Conservation (phyloP, 2,329 filamentous ascomycete species). For the Fusarium heterosporum region DNA sequence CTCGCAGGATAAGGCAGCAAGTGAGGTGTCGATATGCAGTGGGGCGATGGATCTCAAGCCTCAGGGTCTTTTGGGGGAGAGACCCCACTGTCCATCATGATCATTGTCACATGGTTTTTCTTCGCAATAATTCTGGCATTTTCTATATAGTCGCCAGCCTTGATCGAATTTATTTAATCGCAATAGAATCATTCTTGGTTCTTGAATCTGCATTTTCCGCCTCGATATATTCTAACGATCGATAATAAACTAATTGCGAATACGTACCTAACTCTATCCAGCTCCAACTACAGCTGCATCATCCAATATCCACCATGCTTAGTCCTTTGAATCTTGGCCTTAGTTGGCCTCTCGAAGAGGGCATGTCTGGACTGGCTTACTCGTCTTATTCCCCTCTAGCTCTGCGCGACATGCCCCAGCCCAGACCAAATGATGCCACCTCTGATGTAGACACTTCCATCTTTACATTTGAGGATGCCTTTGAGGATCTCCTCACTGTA, state of each 20-base stretch:
- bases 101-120: slow-evolving; percentile 29
- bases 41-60: slow-evolving; percentile 13
- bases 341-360: slow-evolving; percentile 26
- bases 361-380: slow-evolving; percentile 43
- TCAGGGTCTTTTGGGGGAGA: slow-evolving; percentile 2
- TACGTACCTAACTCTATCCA: slow-evolving; percentile 48
- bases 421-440: slow-evolving; percentile 59
- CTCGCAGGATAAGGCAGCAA: slow-evolving; percentile 38
- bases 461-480: slow-evolving; percentile 68
- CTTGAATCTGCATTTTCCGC: too few species aligned
- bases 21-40: slow-evolving; percentile 11
- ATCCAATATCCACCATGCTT: slow-evolving; percentile 34
- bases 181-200: not conserved
- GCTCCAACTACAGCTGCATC: slow-evolving; percentile 27
- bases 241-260: slow-evolving; percentile 48
- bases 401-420: slow-evolving; percentile 60
- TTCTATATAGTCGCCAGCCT: not conserved
- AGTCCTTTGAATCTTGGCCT: slow-evolving; percentile 36
- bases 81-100: not conserved
- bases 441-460: slow-evolving; percentile 51
- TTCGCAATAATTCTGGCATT: slow-evolving; percentile 23
- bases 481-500: slow-evolving; percentile 67
- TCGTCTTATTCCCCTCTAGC: slow-evolving; percentile 49
- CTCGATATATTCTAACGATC: not conserved
- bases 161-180: slow-evolving; percentile 7